Conservation (phyloP, 148 eudicot species). For the Polygonum aviculare region DNA sequence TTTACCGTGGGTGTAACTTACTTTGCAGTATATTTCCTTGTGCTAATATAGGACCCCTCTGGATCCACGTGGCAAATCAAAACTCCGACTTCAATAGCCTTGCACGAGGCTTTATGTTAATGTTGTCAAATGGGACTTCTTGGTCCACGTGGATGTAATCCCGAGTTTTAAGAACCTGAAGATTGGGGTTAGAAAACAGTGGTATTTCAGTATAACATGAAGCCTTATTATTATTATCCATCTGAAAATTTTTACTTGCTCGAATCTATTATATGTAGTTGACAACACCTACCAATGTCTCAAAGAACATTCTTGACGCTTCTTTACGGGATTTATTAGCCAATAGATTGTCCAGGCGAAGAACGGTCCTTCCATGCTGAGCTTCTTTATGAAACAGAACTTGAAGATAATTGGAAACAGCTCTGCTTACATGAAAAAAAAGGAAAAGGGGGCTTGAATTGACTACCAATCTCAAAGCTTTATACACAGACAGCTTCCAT, state of each 20-base stretch:
- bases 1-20: neutral
- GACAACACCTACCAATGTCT: constrained; percentile 67
- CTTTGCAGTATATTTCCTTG: neutral
- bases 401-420: constrained; percentile 96
- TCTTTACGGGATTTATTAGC: constrained; percentile 88
- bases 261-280: neutral
- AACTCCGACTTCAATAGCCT: constrained; percentile 73
- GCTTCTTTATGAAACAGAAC: constrained; percentile 66
- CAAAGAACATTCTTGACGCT: constrained; percentile 98
- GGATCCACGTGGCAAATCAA: constrained; percentile 19
- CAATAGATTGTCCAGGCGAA: constrained; percentile 64
- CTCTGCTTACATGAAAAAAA: constrained; percentile 33
- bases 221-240: neutral
- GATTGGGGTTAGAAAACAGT: neutral
- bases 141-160: constrained; percentile 83
- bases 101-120: constrained; percentile 56
- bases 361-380: constrained; percentile 40
- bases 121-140: constrained; percentile 39
- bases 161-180: constrained; percentile 87
- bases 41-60: neutral
- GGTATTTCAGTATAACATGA: neutral
- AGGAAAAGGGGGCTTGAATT: neutral
- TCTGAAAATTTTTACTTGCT: neutral
- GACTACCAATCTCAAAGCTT: neutral
- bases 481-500: neutral